Evolutionary conservation across 768 basidiomycete genomes (phyloP).

Genomic region (Naganishia onofrii): DNA sequence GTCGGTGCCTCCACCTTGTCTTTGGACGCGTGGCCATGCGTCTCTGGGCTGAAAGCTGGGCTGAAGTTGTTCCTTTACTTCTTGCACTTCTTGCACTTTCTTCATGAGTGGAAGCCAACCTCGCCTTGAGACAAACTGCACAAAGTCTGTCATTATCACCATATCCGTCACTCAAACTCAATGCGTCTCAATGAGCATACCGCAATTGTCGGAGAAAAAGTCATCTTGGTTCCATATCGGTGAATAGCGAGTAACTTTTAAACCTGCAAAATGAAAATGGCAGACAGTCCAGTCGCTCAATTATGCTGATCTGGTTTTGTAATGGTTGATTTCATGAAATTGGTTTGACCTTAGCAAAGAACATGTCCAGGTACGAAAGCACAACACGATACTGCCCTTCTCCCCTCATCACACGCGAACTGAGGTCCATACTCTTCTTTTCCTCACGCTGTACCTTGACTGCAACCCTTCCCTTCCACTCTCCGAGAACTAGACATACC

Average conservation of each 20-base stretch:
- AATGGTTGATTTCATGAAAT: background rate
- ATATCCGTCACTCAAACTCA: no score
- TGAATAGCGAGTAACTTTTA: constrained; percentile 38
- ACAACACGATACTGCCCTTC: background rate
- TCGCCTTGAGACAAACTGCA: no score
- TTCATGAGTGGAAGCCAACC: no score
- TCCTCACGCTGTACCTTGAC: no score
- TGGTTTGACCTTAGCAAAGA: constrained; percentile 49
- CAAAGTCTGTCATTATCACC: background rate
- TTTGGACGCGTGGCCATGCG: no score
- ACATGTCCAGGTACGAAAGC: constrained; percentile 55
- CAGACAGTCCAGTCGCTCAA: background rate
- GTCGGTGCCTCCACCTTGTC: no score
- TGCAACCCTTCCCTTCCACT: no score
- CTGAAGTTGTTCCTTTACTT: no score
- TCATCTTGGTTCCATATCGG: constrained; percentile 79
- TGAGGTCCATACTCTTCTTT: constrained; percentile 5
- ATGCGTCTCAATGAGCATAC: constrained; percentile 71
- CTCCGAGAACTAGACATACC: constrained; percentile 63
- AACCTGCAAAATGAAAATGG: background rate
- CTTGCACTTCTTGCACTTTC: no score
- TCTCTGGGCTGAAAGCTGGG: no score
- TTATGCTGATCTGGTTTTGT: background rate
- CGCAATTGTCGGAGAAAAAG: constrained; percentile 64
- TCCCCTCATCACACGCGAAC: background rate